Evolutionary conservation across 352 stramenopile genomes (phyloP), one percentile per base, ranked within the genome.

Genomic region (Phytophthora hybrid): DNA sequence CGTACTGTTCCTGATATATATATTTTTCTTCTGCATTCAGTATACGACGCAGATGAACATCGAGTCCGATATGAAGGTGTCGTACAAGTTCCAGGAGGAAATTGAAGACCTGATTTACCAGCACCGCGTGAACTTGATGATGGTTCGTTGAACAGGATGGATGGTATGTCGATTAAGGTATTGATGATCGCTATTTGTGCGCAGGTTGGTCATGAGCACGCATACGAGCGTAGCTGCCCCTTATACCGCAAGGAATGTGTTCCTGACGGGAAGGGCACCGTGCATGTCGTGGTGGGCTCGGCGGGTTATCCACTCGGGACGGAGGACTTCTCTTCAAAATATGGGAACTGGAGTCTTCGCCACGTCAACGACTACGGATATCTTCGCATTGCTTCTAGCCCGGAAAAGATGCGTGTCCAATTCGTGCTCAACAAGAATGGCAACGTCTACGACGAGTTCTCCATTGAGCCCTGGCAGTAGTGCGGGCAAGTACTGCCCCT

Each of bases 121-220:
- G 47, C 69, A 97, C 60, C 76, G 86, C 23, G 95, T 98, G 23
- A 97, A 98, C 72, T 66, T 98, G 37, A 89, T 98, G 57, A 71
- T 98, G 77, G 87, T 91, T 71, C 46, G 77, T 44, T 56, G 2
- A 26, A 46, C 13, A 26, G 19, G 18, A 34, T 39, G 41, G 3
- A 21, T 21, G 11, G 37, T 14, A 51, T 51, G 4, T 51, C 18
- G 41, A 21, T 9, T 11, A 51, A 4, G 14, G 23, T n/a, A 58
- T 52, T 74, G 65, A 74, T 41, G 5, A 9, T 68, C 29, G 18
- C 18, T n/a, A 18, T 51, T 46, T 67, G 10, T 31, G 31, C 32
- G n/a, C 52, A 93, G 68, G 82, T 88, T 63, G 94, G 93, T 1
- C 94, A 98, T 69, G 91, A 97, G 72, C 94, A 98, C 74, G 85